Base-by-base conservation (phyloP, 176 grass and related monocot species). In the Bolboschoenus planiculmis region DNA sequence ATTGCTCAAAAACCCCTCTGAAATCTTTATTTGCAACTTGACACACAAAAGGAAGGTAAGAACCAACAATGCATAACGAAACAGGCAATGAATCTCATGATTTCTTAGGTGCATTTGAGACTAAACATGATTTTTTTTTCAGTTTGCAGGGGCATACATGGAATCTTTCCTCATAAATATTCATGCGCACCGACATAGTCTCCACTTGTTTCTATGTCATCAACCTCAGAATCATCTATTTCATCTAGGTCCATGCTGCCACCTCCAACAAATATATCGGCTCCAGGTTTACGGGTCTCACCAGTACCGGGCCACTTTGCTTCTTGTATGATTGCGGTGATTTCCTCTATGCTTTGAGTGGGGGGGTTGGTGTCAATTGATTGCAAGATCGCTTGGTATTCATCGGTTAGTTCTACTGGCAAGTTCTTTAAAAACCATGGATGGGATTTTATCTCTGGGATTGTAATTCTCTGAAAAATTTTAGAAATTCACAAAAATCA, bases 361-460 rank as follows among this genome's bases (percentile, higher is more conserved):
- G 56, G 79, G 0, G 10, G 7, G 16, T 86, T 90, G 64, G 48
- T 33, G 66, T 89, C 84, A 5, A 26, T 9, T 54, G 73, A 82
- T 33, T 88, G 85, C 47, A 89, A 29, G 24, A 34, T 62, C 61
- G 4, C 83, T 83, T 96, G 97, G 78, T 93, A 96, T 62, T 91
- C 97, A 4, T 99, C 97, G 0, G 89, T 92, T 84, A 99, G 92
- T 88, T 99, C 97, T 33, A 99, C 84, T 0, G 97, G 97, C 57
- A 99, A 87, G 76, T 99, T 99, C 88, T 93, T 93, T 59, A 93
- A 82, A 83, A 99, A 99, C 97, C 97, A 99, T 2, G 93, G 97
- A 80, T 99, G 93, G 47, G 85, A 93, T 83, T 99, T 99, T 79
- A 99, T 99, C 88, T 99, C 93, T 10, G 93, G 91, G 80, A 99